Evolutionary conservation across 306 rosid species (phyloP).

Genomic region (Calophaca sinica): DNA sequence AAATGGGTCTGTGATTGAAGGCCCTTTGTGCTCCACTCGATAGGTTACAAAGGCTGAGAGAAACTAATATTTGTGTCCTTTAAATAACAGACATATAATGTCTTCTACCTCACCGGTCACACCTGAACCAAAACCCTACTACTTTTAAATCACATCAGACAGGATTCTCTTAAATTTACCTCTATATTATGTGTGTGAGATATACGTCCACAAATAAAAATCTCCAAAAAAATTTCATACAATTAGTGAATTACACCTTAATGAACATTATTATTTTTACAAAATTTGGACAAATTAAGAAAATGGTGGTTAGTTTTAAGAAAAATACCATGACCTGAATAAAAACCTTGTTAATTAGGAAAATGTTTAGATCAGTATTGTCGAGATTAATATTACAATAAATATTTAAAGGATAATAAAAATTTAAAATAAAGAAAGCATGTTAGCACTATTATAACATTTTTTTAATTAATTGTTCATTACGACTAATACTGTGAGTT

Average conservation of each 20-base stretch:
- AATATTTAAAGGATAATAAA: no score
- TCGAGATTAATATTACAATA: no score
- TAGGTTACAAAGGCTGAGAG: constrained; percentile 58
- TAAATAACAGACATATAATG: constrained; percentile 51
- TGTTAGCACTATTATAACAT: no score
- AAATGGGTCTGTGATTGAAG: constrained; percentile 42
- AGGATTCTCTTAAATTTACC: constrained; percentile 49
- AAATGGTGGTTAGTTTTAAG: no score
- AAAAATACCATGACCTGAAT: no score
- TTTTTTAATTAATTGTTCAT: no score
- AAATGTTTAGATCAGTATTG: no score
- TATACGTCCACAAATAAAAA: not conserved
- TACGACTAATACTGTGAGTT: no score
- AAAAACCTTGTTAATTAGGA: no score
- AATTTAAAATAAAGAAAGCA: no score
- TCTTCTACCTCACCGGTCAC: constrained; percentile 44
- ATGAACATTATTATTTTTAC: no score
- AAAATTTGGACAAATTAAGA: no score
- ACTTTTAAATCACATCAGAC: constrained; percentile 55
- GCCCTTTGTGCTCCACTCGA: constrained; percentile 54
- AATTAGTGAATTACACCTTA: not conserved
- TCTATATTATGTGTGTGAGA: not conserved
- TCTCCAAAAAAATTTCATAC: not conserved
- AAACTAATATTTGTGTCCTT: constrained; percentile 53
- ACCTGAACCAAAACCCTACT: constrained; percentile 50